These are phyloP conservation scores for Ochetophila trinervis DNA, from an alignment of 306 rosid species.

Conservation along the genomic window DNA sequence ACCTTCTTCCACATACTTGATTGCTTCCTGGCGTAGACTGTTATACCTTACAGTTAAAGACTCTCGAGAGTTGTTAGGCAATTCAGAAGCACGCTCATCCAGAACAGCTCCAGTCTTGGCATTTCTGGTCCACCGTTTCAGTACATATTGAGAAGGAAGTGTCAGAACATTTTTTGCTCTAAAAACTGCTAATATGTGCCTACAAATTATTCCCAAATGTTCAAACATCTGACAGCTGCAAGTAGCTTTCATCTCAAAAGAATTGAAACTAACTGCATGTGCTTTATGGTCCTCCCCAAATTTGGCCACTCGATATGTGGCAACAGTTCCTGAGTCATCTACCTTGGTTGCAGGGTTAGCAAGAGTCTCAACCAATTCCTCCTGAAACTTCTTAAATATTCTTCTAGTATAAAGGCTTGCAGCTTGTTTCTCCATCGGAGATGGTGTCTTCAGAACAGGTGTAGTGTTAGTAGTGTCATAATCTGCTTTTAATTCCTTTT, in stretches of 20 bases:
- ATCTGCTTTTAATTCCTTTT: slow-evolving; percentile 80
- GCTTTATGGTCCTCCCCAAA: slow-evolving; percentile 76
- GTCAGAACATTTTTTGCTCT: slow-evolving; percentile 78
- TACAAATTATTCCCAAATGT: slow-evolving; percentile 78
- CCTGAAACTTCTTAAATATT: slow-evolving; percentile 80
- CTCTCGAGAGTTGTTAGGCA: slow-evolving; percentile 47
- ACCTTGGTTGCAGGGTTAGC: slow-evolving; percentile 82
- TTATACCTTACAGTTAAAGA: slow-evolving; percentile 58
- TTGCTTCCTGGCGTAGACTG: slow-evolving; percentile 82
- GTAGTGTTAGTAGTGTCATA: slow-evolving; percentile 54
- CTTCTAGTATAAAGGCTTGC: slow-evolving; percentile 71
- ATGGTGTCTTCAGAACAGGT: slow-evolving; percentile 74
- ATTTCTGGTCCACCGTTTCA: slow-evolving; percentile 86
- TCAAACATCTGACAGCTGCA: slow-evolving; percentile 94
- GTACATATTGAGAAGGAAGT: slow-evolving; percentile 75
- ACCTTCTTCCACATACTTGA: slow-evolving; percentile 86
- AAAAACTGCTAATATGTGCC: slow-evolving; percentile 82
- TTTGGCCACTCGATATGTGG: slow-evolving; percentile 82
- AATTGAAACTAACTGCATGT: slow-evolving; percentile 60
- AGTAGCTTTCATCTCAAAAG: slow-evolving; percentile 67
- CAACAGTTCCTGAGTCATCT: slow-evolving; percentile 65
- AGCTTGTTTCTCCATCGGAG: slow-evolving; percentile 95
- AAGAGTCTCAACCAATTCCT: slow-evolving; percentile 85
- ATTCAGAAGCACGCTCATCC: slow-evolving; percentile 49
- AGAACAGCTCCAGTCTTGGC: slow-evolving; percentile 60